Evolutionary conservation across 306 rosid genomes (phyloP), one percentile per base, ranked within the genome.

Genomic region (Citrullus colocynthis): DNA sequence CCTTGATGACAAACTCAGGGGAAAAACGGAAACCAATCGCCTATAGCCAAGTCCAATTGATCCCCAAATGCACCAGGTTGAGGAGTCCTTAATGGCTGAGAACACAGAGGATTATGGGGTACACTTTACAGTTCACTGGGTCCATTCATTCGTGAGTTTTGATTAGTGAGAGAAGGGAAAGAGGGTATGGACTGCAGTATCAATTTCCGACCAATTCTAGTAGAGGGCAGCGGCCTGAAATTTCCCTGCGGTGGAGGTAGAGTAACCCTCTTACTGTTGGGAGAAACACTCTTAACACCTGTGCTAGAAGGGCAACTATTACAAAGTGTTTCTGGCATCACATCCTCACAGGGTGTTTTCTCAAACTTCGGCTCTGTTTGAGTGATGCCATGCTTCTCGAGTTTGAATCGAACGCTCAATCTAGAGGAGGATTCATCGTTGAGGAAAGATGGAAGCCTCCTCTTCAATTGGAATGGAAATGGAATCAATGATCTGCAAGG

Each of bases 151-250:
- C 61, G 11, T 52, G 78, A 51, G 48, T 16, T 74, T 66, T 79
- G 90, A 41, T 88, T 86, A 57, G 90, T 85, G 79, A 93, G 96
- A 77, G 96, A 91, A 55, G 98, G 94, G 78, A 91, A 93, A 6
- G 96, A 91, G 24, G 98, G 94, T 78, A 90, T 88, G 58, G 96
- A 90, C 58, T 88, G 96, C 55, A 90, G 78, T 37, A 90, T 93
- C 84, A 93, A 65, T 84, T 88, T 93, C 89, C 98, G 88, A 65
- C 98, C 89, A 32, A 87, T 83, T 83, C 90, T 79, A 49, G 90
- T 86, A 44, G 84, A 80, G 3, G 95, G 90, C 16, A 89, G 88
- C 6, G 88, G 77, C 77, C 86, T 88, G 34, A 82, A 78, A 58
- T 86, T 81, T 58, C 86, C 77, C 13, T 82, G 86, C 2, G 93